Percentiles rank a stretch among this genome's conserved stretches.
These are phyloP conservation scores for Seiridium cupressi DNA, from an alignment of 2,329 filamentous ascomycete genomes.

Conservation along the genomic window DNA sequence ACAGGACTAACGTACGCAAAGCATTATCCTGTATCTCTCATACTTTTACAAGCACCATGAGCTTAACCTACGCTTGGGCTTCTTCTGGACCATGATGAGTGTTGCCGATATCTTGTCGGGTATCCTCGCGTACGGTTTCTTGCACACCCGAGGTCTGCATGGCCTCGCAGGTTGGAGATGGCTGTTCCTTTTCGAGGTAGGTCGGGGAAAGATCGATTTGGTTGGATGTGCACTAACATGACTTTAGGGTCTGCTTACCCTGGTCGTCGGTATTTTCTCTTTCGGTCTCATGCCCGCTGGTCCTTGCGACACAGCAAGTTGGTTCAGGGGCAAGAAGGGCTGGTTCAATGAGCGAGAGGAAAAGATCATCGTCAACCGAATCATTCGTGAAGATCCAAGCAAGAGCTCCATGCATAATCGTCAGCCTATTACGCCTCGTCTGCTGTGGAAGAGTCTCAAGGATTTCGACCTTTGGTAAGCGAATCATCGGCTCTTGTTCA, in stretches of 20 bases:
- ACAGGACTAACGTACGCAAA: neutral
- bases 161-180: slow-evolving; percentile 41
- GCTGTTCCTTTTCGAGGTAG: slow-evolving; percentile 54
- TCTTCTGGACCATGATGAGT: slow-evolving; percentile 30
- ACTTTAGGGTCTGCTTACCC: slow-evolving; percentile 25
- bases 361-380: slow-evolving; percentile 58
- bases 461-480: slow-evolving; percentile 54
- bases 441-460: slow-evolving; percentile 45
- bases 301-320: slow-evolving; percentile 49
- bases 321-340: slow-evolving; percentile 54
- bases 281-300: slow-evolving; percentile 44
- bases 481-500: neutral
- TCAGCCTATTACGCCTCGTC: slow-evolving; percentile 45
- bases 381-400: slow-evolving; percentile 52
- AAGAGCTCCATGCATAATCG: slow-evolving; percentile 60
- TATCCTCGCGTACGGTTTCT: slow-evolving; percentile 30
- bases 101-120: slow-evolving; percentile 30
- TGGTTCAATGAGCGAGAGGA: slow-evolving; percentile 64
- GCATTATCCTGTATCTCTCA: slow-evolving; percentile 27
- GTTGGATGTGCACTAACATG: too few relatives aligned
- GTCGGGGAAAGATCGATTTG: too few relatives aligned
- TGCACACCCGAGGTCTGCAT: slow-evolving; percentile 34
- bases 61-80: slow-evolving; percentile 25
- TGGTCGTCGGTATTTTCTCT: slow-evolving; percentile 42
- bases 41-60: slow-evolving; percentile 7